Evolutionary conservation across 2,329 filamentous ascomycete species (phyloP).

Genomic region (Decorospora gaudefroyi): DNA sequence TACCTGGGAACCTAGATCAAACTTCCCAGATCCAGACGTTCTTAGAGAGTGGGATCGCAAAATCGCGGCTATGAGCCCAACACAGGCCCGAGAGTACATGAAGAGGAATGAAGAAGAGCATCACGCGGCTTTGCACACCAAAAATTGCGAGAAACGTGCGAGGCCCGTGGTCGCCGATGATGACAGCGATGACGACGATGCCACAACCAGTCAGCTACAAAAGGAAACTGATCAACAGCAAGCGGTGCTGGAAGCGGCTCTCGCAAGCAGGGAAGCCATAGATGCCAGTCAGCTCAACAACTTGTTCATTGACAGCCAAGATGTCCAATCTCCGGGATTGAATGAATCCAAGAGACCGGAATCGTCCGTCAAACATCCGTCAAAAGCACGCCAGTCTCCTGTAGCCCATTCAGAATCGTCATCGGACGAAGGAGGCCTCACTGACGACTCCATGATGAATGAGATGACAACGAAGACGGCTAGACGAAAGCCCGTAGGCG

Average conservation of each 20-base stretch:
- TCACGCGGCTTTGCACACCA: conserved; percentile 11
- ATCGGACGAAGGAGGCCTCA: conserved; percentile 12
- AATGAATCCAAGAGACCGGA: no score
- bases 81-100: conserved; percentile 11
- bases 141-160: conserved; percentile 9
- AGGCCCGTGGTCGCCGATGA: conserved; percentile 9
- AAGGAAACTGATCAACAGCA: conserved; percentile 1
- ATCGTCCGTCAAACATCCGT: conserved; percentile 2
- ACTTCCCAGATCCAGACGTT: conserved; percentile 1
- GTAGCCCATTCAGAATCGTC: conserved; percentile 24
- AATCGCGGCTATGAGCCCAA: conserved; percentile 9
- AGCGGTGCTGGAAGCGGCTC: neutral
- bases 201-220: conserved; percentile 4
- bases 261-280: neutral
- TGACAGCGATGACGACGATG: conserved; percentile 25
- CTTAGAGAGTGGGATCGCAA: conserved; percentile 13
- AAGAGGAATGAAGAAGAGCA: conserved; percentile 15
- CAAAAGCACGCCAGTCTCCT: conserved; percentile 15
- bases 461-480: conserved; percentile 9
- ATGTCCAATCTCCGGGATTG: no score
- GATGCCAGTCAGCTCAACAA: conserved; percentile 16
- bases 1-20: conserved; percentile 36
- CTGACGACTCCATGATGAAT: conserved; percentile 13
- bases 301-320: conserved; percentile 3
- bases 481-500: neutral